Evolutionary conservation across 306 rosid species (phyloP).

Genomic region (Vicia villosa): DNA sequence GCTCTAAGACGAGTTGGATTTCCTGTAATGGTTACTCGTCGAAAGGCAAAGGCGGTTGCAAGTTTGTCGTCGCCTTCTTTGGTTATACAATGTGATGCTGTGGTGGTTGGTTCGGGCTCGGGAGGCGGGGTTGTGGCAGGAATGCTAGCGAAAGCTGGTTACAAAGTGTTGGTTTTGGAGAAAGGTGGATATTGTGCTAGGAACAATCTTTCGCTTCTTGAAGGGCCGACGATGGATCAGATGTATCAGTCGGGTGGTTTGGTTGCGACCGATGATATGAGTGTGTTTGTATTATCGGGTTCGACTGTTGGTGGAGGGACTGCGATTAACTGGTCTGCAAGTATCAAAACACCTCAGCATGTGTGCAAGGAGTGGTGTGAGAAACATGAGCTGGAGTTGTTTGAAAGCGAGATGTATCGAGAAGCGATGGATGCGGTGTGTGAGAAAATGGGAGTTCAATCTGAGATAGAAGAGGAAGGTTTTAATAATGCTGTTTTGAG

Average conservation of each 20-base stretch:
- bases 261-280: conserved; percentile 65
- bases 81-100: conserved; percentile 66
- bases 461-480: conserved; percentile 64
- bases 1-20: conserved; percentile 51
- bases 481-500: conserved; percentile 73
- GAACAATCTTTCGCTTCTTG: conserved; percentile 77
- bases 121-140: conserved; percentile 84
- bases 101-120: conserved; percentile 82
- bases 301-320: conserved; percentile 93
- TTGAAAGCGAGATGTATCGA: conserved; percentile 59
- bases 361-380: conserved; percentile 71
- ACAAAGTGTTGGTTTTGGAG: conserved; percentile 76
- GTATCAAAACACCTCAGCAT: conserved; percentile 64
- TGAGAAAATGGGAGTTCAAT: conserved; percentile 73
- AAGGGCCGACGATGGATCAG: conserved; percentile 71
- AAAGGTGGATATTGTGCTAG: conserved; percentile 75
- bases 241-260: conserved; percentile 68
- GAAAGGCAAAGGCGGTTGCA: conserved; percentile 25
- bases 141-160: conserved; percentile 70
- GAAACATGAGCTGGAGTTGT: conserved; percentile 50
- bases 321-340: conserved; percentile 73
- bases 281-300: conserved; percentile 58
- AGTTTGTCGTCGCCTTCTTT: conserved; percentile 51
- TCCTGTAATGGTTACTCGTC: conserved; percentile 40
- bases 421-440: conserved; percentile 73